Evolutionary conservation across 345 rosid genomes (phyloP), one percentile per base, ranked within the genome.

Genomic region (Psidium guajava): DNA sequence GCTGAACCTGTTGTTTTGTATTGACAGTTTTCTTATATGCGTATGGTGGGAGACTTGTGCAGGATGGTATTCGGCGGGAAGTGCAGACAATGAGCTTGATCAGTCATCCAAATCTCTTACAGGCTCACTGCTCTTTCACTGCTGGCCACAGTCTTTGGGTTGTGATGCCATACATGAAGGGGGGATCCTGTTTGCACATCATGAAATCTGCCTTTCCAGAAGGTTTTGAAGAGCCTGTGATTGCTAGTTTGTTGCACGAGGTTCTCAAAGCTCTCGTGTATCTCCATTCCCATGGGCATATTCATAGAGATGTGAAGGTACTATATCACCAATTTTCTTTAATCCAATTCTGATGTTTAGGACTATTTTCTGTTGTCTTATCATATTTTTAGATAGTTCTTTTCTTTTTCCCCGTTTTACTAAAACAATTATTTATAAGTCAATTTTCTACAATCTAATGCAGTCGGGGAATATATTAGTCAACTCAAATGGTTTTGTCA

Each of bases 91-190:
- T 97, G 99, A 94, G 86, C 91, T 92, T 95, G 91, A 97, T 91
- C 86, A 91, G 90, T 88, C 99, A 97, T 92, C 94, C 98, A 28
- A 97, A 96, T 90, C 82, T 96, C 83, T 90, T 97, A 85, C 92
- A 90, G 87, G 96, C 99, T 49, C 93, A 95, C 90, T 96, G 99
- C 90, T 97, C 99, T 83, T 97, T 97, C 87, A 93, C 96, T 50
- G 16, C 96, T 54, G 95, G 94, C 82, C 94, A 93, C 55, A 88
- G 88, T 89, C 99, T 97, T 86, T 97, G 99, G 99, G 96, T 95
- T 89, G 99, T 97, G 90, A 97, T 97, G 99, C 98, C 99, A 9
- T 97, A 94, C 93, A 97, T 97, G 99, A 95, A 95, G 82, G 98
- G 98, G 77, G 99, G 99, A 82, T 97, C 99, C 75, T 97, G 98